Evolutionary conservation across 805 yeast species (phyloP).

Genomic region (Lipomyces sp.): DNA sequence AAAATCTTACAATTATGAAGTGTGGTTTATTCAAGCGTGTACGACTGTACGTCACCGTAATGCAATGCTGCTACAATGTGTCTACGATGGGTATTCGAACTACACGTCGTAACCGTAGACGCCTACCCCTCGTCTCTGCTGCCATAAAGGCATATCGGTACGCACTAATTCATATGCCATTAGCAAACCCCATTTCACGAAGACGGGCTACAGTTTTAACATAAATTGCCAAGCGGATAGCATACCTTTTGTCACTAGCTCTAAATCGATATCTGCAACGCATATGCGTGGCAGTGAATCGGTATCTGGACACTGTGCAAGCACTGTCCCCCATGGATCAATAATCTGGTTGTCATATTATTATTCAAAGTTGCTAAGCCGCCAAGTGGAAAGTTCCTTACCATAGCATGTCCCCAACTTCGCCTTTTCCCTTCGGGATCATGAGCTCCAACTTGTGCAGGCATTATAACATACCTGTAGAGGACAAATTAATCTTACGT

Average conservation of each 20-base stretch:
- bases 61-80: no score
- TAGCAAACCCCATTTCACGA: not conserved
- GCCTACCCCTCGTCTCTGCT: slow-evolving; percentile 66
- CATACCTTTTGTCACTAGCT: slow-evolving; percentile 49
- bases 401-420: slow-evolving; percentile 84
- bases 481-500: not conserved
- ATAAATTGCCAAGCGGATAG: not conserved
- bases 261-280: slow-evolving; percentile 69
- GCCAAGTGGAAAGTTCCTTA: not conserved
- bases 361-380: not conserved
- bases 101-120: slow-evolving; percentile 51
- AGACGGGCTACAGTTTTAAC: no score
- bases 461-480: slow-evolving; percentile 73
- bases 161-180: slow-evolving; percentile 49
- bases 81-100: not conserved
- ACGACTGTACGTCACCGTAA: no score
- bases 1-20: no score
- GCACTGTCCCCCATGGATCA: slow-evolving; percentile 88
- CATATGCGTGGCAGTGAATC: slow-evolving; percentile 53
- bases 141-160: slow-evolving; percentile 74
- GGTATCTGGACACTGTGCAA: slow-evolving; percentile 62
- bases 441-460: slow-evolving; percentile 87
- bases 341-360: slow-evolving; percentile 51
- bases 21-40: no score
- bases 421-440: slow-evolving; percentile 60